phyloP scores from a whole-genome alignment of 1,284 basidiomycete genomes.

The Rhodotorula sp. region DNA sequence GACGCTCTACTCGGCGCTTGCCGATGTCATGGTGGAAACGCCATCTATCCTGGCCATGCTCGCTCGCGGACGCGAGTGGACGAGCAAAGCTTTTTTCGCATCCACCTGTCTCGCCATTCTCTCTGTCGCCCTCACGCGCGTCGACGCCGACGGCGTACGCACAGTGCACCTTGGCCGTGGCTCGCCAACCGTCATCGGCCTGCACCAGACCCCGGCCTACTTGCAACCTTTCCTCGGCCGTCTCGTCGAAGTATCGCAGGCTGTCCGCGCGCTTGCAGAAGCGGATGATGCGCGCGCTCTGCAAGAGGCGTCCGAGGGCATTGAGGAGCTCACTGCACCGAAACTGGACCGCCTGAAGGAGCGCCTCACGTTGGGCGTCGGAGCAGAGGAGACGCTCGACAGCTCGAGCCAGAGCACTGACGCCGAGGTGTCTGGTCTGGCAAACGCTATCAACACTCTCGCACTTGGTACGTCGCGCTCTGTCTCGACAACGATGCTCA shows the following conservation, averaged over 20 bases:
- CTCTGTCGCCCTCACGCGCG: slow-evolving; percentile 60
- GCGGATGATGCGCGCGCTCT: slow-evolving; percentile 63
- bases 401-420: slow-evolving; percentile 53
- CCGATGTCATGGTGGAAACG: slow-evolving; percentile 63
- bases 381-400: slow-evolving; percentile 46
- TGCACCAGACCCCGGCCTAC: slow-evolving; percentile 49
- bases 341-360: slow-evolving; percentile 63
- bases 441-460: slow-evolving; percentile 70
- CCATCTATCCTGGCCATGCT: slow-evolving; percentile 61
- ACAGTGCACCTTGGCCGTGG: slow-evolving; percentile 61
- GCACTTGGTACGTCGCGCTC: slow-evolving; percentile 56
- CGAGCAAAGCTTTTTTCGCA: slow-evolving; percentile 70
- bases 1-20: slow-evolving; percentile 69
- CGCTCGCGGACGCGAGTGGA: slow-evolving; percentile 57
- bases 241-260: slow-evolving; percentile 61
- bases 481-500: not conserved
- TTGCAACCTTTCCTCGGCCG: slow-evolving; percentile 69
- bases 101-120: slow-evolving; percentile 71
- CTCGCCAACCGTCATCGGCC: slow-evolving; percentile 60
- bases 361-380: slow-evolving; percentile 58
- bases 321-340: slow-evolving; percentile 55
- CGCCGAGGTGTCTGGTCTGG: slow-evolving; percentile 62
- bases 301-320: slow-evolving; percentile 54
- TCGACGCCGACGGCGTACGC: slow-evolving; percentile 59
- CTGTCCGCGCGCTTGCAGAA: slow-evolving; percentile 58